Evolutionary conservation across 2,329 filamentous ascomycete species (phyloP).

Genomic region (Phoma herbarum): DNA sequence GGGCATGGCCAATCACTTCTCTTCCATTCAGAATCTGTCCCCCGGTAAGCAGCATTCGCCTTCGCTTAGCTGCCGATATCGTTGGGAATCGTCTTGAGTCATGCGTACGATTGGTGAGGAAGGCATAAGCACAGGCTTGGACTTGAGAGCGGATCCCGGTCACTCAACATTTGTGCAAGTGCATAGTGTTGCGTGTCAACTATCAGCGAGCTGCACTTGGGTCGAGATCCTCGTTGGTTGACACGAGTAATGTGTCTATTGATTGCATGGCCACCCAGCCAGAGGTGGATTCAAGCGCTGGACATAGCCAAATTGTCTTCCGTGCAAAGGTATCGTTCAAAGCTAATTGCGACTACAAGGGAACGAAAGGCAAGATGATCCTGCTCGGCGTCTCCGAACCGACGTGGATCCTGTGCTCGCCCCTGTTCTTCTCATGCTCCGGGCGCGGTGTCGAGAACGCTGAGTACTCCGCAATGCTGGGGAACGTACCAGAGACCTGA

Average conservation of each 20-base stretch:
- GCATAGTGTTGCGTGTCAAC: background rate
- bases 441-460: background rate
- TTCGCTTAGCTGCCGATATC: background rate
- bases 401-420: background rate
- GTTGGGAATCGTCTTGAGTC: background rate
- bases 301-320: background rate
- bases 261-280: background rate
- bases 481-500: background rate
- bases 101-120: background rate
- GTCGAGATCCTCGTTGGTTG: background rate
- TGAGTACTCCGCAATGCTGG: background rate
- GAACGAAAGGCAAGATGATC: background rate
- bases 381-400: background rate
- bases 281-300: background rate
- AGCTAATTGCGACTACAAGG: background rate
- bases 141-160: background rate
- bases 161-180: background rate
- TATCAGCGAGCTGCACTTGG: background rate
- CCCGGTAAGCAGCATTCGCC: background rate
- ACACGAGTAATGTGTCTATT: background rate
- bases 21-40: background rate
- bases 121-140: background rate
- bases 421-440: background rate
- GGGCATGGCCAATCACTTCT: background rate
- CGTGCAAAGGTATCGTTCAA: background rate